Conservation (phyloP, 75 land plant genomes). For the Sequoiadendron giganteum region DNA sequence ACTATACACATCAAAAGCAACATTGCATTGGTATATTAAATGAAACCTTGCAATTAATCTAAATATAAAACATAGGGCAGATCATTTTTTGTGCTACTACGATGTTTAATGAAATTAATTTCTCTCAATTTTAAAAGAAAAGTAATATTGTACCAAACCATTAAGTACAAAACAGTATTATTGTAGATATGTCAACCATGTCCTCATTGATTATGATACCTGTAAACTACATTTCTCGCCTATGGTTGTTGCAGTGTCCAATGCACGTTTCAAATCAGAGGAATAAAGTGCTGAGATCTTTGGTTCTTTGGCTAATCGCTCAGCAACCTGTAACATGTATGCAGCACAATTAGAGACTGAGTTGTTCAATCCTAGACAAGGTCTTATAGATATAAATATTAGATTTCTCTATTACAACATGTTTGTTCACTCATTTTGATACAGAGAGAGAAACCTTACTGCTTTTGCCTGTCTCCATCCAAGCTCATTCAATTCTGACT, state of each 20-base stretch:
- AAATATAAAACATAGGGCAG: neutral
- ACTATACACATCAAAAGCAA: neutral
- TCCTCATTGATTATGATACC: neutral
- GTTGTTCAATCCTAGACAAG: neutral
- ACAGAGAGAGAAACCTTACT: neutral
- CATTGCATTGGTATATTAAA: neutral
- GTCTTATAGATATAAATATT: neutral
- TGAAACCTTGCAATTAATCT: neutral
- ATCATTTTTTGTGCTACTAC: neutral
- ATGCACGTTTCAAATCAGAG: slow-evolving; percentile 17
- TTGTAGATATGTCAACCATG: neutral
- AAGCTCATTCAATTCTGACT: slow-evolving; percentile 16
- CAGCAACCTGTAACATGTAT: slow-evolving; percentile 13
- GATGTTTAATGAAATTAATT: neutral
- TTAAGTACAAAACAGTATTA: neutral
- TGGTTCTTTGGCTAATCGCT: slow-evolving; percentile 8
- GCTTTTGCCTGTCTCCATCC: slow-evolving; percentile 14
- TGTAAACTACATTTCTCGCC: slow-evolving; percentile 12
- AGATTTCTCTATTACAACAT: neutral
- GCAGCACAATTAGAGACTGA: neutral
- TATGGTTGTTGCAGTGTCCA: slow-evolving; percentile 13
- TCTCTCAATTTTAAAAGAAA: neutral
- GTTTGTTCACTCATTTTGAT: neutral
- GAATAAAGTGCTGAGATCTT: slow-evolving; percentile 10
- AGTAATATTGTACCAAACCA: neutral